phyloP scores from a whole-genome alignment of 2,329 filamentous ascomycete genomes.

The Talaromyces sp. region DNA sequence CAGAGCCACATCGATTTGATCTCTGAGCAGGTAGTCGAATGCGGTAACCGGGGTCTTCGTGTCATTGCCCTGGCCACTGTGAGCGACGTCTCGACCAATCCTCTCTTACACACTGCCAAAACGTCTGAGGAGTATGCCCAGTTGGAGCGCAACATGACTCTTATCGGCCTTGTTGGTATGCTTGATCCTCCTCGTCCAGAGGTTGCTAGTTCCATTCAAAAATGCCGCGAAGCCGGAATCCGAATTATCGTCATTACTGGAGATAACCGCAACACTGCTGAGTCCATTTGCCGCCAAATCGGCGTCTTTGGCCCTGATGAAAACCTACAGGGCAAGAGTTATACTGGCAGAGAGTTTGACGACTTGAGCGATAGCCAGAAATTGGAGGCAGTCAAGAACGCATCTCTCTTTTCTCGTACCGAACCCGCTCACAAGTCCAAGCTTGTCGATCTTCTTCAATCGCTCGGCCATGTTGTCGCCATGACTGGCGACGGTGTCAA shows the following conservation, averaged over 20 bases:
- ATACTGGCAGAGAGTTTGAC: constrained; percentile 92
- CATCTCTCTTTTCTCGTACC: constrained; percentile 91
- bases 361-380: constrained; percentile 74
- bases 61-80: constrained; percentile 89
- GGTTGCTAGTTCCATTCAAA: constrained; percentile 77
- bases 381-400: constrained; percentile 75
- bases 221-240: constrained; percentile 91
- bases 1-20: constrained; percentile 67
- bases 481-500: constrained; percentile 99
- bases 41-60: constrained; percentile 87
- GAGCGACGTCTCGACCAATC: constrained; percentile 68
- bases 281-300: constrained; percentile 96
- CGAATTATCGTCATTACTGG: constrained; percentile 97
- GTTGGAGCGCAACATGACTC: constrained; percentile 89
- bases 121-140: constrained; percentile 78
- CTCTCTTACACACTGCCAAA: constrained; percentile 70
- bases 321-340: constrained; percentile 86
- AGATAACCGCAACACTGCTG: constrained; percentile 95
- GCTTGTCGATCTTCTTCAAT: constrained; percentile 92
- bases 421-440: constrained; percentile 97
- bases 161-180: constrained; percentile 93
- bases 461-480: constrained; percentile 87
- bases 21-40: constrained; percentile 76
- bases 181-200: constrained; percentile 92
- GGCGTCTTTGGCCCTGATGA: constrained; percentile 82